These are phyloP conservation scores for Neonectria sp. DNA, from an alignment of 2,329 filamentous ascomycete genomes.

Conservation along the genomic window DNA sequence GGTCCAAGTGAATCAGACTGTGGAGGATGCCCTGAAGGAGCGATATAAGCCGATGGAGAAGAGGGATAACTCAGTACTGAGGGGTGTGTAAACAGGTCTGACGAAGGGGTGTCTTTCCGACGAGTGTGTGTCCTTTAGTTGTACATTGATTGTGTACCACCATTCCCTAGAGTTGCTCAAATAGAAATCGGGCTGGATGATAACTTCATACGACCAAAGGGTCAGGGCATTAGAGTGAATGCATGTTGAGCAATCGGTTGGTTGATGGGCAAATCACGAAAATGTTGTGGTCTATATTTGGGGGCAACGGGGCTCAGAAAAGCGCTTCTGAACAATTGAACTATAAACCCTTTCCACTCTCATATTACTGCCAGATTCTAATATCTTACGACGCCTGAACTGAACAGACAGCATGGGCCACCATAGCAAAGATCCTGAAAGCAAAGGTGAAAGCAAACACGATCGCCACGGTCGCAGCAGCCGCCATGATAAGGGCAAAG, in stretches of 20 bases:
- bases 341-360: conserved; percentile 6
- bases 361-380: background rate
- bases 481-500: conserved; percentile 1
- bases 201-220: conserved; percentile 36
- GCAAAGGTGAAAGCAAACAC: background rate
- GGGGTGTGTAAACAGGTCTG: conserved; percentile 53
- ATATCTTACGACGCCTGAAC: background rate
- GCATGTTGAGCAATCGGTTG: conserved; percentile 16
- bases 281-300: conserved; percentile 10
- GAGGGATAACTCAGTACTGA: conserved; percentile 61
- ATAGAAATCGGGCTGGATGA: conserved; percentile 44
- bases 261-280: conserved; percentile 26
- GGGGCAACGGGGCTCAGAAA: background rate
- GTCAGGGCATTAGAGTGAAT: conserved; percentile 23
- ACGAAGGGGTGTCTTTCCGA: conserved; percentile 25
- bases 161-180: conserved; percentile 46
- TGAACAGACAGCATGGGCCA: background rate
- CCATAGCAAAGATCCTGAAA: background rate
- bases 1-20: conserved; percentile 61
- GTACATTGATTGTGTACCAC: conserved; percentile 50
- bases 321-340: conserved; percentile 7
- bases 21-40: conserved; percentile 68
- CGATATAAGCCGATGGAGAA: conserved; percentile 67
- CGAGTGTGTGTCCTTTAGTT: conserved; percentile 39
- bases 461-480: background rate